These are phyloP conservation scores for Smithsoniella earleae DNA, from an alignment of 163 green algal species.

Conservation along the genomic window DNA sequence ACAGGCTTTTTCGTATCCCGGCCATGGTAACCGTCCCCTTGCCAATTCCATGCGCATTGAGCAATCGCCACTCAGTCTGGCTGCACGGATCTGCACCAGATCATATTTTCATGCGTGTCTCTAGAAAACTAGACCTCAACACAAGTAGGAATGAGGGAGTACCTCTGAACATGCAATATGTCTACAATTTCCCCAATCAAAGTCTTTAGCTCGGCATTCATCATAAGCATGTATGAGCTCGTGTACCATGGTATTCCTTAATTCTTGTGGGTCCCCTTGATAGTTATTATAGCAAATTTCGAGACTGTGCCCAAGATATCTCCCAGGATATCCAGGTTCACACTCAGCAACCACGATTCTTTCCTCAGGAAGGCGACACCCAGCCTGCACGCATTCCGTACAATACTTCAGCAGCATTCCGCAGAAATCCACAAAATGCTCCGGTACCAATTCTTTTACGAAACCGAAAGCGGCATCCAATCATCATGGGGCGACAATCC, in stretches of 20 bases:
- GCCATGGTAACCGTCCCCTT: background rate
- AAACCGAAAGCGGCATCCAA: too few species aligned
- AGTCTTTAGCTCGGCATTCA: slow-evolving; percentile 23
- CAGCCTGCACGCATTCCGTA: background rate
- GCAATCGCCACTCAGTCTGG: slow-evolving; percentile 25
- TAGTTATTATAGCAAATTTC: slow-evolving; percentile 29
- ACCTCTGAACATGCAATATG: slow-evolving; percentile 29
- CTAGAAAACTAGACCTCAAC: too few species aligned
- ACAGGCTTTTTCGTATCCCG: slow-evolving; percentile 27
- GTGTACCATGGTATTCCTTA: slow-evolving; percentile 23
- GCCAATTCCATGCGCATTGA: slow-evolving; percentile 22
- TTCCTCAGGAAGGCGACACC: slow-evolving; percentile 17
- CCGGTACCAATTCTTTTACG: background rate
- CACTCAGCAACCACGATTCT: slow-evolving; percentile 29
- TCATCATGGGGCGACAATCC: background rate
- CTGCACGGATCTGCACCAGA: slow-evolving; percentile 6
- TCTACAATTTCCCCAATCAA: slow-evolving; percentile 19
- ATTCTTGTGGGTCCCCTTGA: slow-evolving; percentile 6
- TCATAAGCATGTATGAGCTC: slow-evolving; percentile 23
- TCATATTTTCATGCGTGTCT: background rate
- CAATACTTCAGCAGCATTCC: background rate
- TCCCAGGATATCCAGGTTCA: slow-evolving; percentile 13
- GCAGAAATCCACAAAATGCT: background rate
- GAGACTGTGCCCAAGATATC: slow-evolving; percentile 6
- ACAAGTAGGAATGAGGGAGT: too few species aligned